A percentile compares a stretch with the other conserved stretches of the same genome.
Conservation (phyloP, 306 rosid species). For the Vigna trinervia region DNA sequence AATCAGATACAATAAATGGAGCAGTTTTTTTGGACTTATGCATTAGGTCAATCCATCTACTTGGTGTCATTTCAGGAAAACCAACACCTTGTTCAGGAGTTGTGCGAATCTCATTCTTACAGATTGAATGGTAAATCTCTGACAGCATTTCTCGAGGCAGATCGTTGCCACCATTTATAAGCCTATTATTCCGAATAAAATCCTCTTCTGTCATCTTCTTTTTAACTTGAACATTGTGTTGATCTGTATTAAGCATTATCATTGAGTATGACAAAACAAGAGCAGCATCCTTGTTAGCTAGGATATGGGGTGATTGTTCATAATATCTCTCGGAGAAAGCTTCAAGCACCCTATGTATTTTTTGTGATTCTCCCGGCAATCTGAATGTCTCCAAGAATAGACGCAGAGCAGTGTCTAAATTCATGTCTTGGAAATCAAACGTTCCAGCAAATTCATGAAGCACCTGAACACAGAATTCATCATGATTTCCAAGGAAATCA, state of each 20-base stretch:
- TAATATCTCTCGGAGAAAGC: slow-evolving; percentile 99
- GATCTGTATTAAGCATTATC: slow-evolving; percentile 97
- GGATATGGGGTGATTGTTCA: slow-evolving; percentile 89
- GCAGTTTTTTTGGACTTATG: slow-evolving; percentile 85
- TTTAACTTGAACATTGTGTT: slow-evolving; percentile 95
- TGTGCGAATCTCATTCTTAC: slow-evolving; percentile 96
- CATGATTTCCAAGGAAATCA: slow-evolving; percentile 96
- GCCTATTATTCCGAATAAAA: slow-evolving; percentile 89
- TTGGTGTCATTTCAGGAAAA: slow-evolving; percentile 95
- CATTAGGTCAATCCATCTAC: slow-evolving; percentile 96
- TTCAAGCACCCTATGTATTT: slow-evolving; percentile 98
- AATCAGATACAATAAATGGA: slow-evolving; percentile 88
- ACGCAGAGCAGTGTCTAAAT: slow-evolving; percentile 94
- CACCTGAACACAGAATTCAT: slow-evolving; percentile 97
- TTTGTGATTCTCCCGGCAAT: slow-evolving; percentile 98
- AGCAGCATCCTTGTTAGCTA: slow-evolving; percentile 98
- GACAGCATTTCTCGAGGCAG: slow-evolving; percentile 89
- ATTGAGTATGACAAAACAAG: slow-evolving; percentile 86
- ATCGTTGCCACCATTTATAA: slow-evolving; percentile 90
- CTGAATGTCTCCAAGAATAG: slow-evolving; percentile 93
- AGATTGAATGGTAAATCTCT: slow-evolving; percentile 88
- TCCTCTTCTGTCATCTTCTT: slow-evolving; percentile 99
- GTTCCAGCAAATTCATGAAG: slow-evolving; percentile 99
- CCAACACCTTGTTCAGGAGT: slow-evolving; percentile 94
- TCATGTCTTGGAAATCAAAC: slow-evolving; percentile 98